Conservation (phyloP, 2,329 filamentous ascomycete genomes). For the Sphaerulina vaccinii region DNA sequence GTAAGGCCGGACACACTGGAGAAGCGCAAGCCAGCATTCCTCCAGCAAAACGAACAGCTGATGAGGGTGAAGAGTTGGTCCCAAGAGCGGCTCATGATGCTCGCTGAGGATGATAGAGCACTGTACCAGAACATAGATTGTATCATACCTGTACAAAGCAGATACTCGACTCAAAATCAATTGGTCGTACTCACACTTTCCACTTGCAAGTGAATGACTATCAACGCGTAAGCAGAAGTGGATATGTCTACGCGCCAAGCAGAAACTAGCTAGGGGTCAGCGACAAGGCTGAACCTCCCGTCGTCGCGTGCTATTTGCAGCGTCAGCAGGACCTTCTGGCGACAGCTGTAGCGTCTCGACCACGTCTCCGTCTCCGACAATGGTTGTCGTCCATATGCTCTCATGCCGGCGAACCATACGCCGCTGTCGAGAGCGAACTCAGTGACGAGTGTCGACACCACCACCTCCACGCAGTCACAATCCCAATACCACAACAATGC, state of each 20-base stretch:
- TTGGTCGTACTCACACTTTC: no score
- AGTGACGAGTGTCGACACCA: constrained; percentile 22
- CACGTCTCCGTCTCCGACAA: constrained; percentile 5
- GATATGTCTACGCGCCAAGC: no score
- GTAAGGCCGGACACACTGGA: background rate
- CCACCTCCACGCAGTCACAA: constrained; percentile 3
- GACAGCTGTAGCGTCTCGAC: background rate
- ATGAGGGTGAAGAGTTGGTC: constrained; percentile 7
- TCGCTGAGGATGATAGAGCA: background rate
- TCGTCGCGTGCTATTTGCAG: no score
- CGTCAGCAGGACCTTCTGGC: no score
- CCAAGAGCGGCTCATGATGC: constrained; percentile 18
- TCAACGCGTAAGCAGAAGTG: no score
- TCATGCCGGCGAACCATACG: constrained; percentile 24
- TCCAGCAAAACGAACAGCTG: constrained; percentile 9
- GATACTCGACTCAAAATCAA: constrained; percentile 13
- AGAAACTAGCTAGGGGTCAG: no score
- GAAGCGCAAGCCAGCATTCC: background rate
- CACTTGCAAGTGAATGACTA: no score
- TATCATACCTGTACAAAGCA: constrained; percentile 15
- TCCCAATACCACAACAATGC: constrained; percentile 35
- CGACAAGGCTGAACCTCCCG: no score
- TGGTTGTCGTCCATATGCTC: constrained; percentile 16
- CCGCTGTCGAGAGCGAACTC: constrained; percentile 27
- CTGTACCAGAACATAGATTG: constrained; percentile 17